These are phyloP conservation scores for Mycena floridula DNA, from an alignment of 768 basidiomycete genomes.

Conservation along the genomic window DNA sequence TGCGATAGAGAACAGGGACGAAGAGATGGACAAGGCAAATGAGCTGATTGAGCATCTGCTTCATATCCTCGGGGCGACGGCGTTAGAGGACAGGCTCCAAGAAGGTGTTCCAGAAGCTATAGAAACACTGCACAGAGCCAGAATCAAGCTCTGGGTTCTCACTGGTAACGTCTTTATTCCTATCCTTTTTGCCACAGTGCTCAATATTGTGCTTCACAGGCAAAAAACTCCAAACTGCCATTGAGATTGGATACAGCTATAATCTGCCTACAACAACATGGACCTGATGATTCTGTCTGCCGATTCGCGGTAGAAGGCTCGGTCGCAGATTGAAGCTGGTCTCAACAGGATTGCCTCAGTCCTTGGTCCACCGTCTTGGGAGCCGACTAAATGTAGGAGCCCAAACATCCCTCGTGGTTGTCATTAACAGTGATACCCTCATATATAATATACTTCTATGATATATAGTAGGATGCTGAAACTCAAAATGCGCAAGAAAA, in stretches of 20 bases:
- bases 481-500: no score
- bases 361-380: constrained; percentile 65
- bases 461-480: no score
- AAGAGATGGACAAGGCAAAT: constrained; percentile 85
- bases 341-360: constrained; percentile 91
- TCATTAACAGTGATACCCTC: constrained; percentile 94
- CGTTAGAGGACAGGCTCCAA: constrained; percentile 95
- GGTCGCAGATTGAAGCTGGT: constrained; percentile 85
- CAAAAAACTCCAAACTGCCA: constrained; percentile 97
- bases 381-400: constrained; percentile 70
- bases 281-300: constrained; percentile 97
- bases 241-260: constrained; percentile 96
- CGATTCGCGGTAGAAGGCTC: constrained; percentile 65
- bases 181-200: no score
- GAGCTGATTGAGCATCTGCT: constrained; percentile 79
- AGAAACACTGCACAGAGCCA: constrained; percentile 82
- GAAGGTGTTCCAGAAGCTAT: constrained; percentile 97
- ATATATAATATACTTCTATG: no score
- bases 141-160: constrained; percentile 97
- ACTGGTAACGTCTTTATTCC: no score
- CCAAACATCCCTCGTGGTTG: constrained; percentile 80
- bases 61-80: constrained; percentile 88
- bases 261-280: constrained; percentile 93
- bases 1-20: constrained; percentile 72
- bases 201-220: no score